A percentile compares a stretch with the other conserved stretches of the same genome.
phyloP scores from a whole-genome alignment of 2,329 filamentous ascomycete species.

The Paecilomyces fulvus region DNA sequence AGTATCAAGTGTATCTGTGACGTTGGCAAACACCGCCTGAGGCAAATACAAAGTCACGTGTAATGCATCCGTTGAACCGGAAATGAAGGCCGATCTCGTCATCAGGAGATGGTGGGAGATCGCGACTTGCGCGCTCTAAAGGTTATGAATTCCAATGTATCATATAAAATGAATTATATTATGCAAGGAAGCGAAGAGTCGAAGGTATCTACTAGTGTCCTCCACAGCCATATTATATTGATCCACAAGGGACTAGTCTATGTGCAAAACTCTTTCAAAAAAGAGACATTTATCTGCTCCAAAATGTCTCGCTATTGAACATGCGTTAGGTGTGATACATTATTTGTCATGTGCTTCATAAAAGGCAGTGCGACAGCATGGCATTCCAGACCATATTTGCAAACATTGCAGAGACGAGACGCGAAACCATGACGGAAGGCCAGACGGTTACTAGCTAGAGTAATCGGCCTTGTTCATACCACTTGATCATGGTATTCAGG shows the following conservation, averaged over 20 bases:
- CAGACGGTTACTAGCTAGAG: neutral
- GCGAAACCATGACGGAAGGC: neutral
- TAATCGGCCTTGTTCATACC: neutral
- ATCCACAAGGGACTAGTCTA: too few species aligned
- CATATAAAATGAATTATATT: too few species aligned
- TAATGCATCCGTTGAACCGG: neutral
- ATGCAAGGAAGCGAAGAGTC: too few species aligned
- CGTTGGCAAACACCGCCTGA: neutral
- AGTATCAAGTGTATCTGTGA: neutral
- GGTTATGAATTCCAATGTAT: too few species aligned
- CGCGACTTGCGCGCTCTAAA: neutral
- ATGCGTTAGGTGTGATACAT: neutral
- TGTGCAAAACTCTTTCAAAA: too few species aligned
- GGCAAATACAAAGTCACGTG: neutral
- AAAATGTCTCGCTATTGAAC: too few species aligned
- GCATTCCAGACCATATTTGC: neutral
- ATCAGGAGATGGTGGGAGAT: neutral
- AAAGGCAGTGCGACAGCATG: neutral
- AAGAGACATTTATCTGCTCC: too few species aligned
- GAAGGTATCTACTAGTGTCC: too few species aligned
- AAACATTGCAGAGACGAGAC: neutral
- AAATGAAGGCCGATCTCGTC: neutral
- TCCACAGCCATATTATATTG: too few species aligned
- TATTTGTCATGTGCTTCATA: neutral
- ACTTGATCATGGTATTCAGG: slow-evolving; percentile 30